Evolutionary conservation across 2,329 filamentous ascomycete species (phyloP).

Genomic region (Calonectria pauciramosa): DNA sequence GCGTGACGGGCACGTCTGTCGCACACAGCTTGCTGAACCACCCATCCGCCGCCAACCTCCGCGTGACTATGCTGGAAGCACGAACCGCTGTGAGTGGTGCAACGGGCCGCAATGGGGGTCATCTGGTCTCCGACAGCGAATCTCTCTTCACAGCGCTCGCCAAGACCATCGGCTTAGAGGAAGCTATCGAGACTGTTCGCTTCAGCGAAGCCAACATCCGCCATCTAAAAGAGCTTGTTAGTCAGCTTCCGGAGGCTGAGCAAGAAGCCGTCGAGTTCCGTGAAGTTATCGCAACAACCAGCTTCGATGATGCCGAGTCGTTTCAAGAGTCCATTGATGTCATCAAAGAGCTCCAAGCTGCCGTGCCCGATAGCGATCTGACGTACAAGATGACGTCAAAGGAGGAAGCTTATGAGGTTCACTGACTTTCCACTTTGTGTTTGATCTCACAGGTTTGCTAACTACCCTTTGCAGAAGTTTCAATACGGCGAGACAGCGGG

Average conservation of each 20-base stretch:
- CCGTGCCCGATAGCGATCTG: conserved; percentile 24
- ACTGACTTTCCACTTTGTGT: conserved; percentile 23
- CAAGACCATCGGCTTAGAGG: conserved; percentile 46
- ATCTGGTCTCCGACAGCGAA: conserved; percentile 51
- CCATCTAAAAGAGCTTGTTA: conserved; percentile 21
- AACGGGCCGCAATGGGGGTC: conserved; percentile 49
- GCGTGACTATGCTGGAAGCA: conserved; percentile 46
- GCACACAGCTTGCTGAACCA: conserved; percentile 42
- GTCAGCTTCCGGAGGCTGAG: conserved; percentile 15
- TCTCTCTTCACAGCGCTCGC: conserved; percentile 53
- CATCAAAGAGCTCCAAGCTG: conserved; percentile 16
- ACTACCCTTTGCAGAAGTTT: conserved; percentile 14
- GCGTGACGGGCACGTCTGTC: conserved; percentile 45
- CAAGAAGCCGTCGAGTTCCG: conserved; percentile 30
- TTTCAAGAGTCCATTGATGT: conserved; percentile 19
- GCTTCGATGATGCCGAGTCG: conserved; percentile 22
- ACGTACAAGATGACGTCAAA: conserved; percentile 21
- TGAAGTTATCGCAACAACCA: conserved; percentile 18
- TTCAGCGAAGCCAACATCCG: conserved; percentile 52
- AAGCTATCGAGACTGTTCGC: conserved; percentile 56
- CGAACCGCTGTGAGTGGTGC: conserved; percentile 46
- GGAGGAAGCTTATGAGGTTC: conserved; percentile 9
- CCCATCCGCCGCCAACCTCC: conserved; percentile 6
- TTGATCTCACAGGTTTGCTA: background rate
- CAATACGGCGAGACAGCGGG: conserved; percentile 24